A percentile compares a stretch with the other conserved stretches of the same genome.
phyloP scores from a whole-genome alignment of 202 grass and related monocot genomes.

The Dendrocalamus latiflorus region DNA sequence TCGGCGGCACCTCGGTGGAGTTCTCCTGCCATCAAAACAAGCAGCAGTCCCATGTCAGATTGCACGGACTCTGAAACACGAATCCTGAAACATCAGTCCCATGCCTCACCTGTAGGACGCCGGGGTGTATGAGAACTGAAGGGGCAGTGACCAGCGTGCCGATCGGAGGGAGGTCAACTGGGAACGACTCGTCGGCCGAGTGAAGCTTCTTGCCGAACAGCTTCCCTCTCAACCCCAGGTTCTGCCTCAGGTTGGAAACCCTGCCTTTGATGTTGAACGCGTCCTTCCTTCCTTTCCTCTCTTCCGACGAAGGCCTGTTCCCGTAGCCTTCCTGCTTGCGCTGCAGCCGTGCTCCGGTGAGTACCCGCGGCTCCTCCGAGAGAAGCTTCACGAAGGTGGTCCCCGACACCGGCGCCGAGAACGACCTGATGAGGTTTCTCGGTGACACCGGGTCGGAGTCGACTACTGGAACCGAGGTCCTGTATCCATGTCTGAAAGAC shows the following conservation, averaged over 20 bases:
- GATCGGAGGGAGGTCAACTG: slow-evolving; percentile 52
- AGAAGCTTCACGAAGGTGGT: slow-evolving; percentile 78
- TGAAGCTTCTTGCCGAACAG: slow-evolving; percentile 81
- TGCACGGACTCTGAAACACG: background rate
- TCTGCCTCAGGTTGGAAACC: slow-evolving; percentile 71
- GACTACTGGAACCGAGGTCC: background rate
- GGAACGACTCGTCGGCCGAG: slow-evolving; percentile 42
- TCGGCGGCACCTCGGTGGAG: slow-evolving; percentile 92
- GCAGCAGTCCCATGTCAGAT: background rate
- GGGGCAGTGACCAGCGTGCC: slow-evolving; percentile 53
- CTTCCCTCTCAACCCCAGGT: slow-evolving; percentile 59
- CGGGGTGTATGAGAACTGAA: slow-evolving; percentile 62
- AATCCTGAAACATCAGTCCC: background rate
- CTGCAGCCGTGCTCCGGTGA: slow-evolving; percentile 34
- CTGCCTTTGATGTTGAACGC: slow-evolving; percentile 50
- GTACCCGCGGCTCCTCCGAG: slow-evolving; percentile 54
- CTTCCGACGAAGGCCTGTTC: slow-evolving; percentile 5
- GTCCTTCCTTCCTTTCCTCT: slow-evolving; percentile 73
- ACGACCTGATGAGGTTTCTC: slow-evolving; percentile 73
- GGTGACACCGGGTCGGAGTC: slow-evolving; percentile 40
- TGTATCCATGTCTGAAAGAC: slow-evolving; percentile 54
- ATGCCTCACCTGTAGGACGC: slow-evolving; percentile 63
- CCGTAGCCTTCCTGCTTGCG: slow-evolving; percentile 53
- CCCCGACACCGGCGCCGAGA: slow-evolving; percentile 83
- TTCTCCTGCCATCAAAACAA: slow-evolving; percentile 68